Conservation (phyloP, 192 early-diverging fungal genomes). For the Coemansia aciculifera region DNA sequence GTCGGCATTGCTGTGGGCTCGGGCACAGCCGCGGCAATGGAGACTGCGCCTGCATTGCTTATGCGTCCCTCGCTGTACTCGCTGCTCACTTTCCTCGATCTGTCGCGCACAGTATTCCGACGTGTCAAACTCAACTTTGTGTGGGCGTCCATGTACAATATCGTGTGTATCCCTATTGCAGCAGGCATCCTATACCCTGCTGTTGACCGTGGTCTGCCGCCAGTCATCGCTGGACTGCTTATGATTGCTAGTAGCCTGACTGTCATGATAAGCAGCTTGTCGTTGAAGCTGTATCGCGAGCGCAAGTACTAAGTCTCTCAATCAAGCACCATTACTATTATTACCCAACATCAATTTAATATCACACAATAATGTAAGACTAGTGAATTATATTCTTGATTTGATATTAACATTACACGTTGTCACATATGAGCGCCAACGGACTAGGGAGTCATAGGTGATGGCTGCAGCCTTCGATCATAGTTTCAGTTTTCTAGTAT, state of each 20-base stretch:
- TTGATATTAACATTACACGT: too few relatives aligned
- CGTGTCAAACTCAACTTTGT: constrained; percentile 84
- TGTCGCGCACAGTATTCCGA: constrained; percentile 73
- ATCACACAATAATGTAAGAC: not conserved
- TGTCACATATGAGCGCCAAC: too few relatives aligned
- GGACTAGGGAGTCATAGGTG: too few relatives aligned
- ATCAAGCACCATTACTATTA: not conserved
- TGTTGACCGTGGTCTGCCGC: constrained; percentile 60
- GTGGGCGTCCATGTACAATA: constrained; percentile 89
- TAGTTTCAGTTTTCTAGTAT: too few relatives aligned
- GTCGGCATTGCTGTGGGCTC: constrained; percentile 88
- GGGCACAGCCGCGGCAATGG: constrained; percentile 88
- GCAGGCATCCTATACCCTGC: constrained; percentile 78
- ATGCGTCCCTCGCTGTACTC: constrained; percentile 76
- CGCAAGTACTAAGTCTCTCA: constrained; percentile 21
- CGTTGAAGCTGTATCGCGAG: constrained; percentile 61
- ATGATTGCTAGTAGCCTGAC: constrained; percentile 88
- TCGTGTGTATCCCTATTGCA: constrained; percentile 85
- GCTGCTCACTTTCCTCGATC: constrained; percentile 73
- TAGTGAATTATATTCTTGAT: too few relatives aligned
- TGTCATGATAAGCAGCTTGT: constrained; percentile 79
- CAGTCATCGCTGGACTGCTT: constrained; percentile 83
- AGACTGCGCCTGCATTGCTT: constrained; percentile 83
- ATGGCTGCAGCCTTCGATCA: too few relatives aligned
- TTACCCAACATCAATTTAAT: not conserved